Conservation (phyloP, 73 alveolate genomes). For the Blepharisma stoltei region DNA sequence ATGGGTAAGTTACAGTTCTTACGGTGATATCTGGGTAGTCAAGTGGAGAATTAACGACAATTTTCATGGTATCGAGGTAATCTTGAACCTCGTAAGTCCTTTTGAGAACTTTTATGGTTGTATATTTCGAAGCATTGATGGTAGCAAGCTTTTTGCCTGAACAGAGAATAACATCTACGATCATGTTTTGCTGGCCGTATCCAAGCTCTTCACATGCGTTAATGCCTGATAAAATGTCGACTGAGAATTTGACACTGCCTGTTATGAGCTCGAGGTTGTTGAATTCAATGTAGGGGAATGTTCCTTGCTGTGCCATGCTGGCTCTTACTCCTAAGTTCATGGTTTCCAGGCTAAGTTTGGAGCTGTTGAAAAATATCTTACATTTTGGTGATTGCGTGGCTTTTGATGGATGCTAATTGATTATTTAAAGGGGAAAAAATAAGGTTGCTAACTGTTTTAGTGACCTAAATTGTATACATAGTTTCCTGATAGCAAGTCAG, state of each 20-base stretch:
- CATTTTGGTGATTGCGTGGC: no score
- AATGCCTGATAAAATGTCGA: not conserved
- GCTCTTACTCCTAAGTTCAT: slow-evolving; percentile 7
- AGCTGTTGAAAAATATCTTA: not conserved
- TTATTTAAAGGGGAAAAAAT: no score
- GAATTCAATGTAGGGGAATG: not conserved
- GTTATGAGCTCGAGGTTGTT: not conserved
- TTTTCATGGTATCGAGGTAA: not conserved
- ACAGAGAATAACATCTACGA: slow-evolving; percentile 13
- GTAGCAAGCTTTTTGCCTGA: slow-evolving; percentile 1
- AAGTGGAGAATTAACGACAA: not conserved
- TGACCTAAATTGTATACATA: no score
- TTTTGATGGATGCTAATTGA: no score
- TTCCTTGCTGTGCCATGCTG: not conserved
- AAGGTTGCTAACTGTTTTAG: no score
- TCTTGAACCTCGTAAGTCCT: not conserved
- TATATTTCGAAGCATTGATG: slow-evolving; percentile 6
- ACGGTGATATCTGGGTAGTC: not conserved
- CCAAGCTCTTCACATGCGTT: slow-evolving; percentile 19
- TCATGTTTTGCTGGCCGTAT: not conserved
- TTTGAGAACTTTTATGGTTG: not conserved
- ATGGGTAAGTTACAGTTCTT: not conserved
- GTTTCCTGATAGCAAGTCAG: not conserved
- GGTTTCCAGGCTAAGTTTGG: not conserved
- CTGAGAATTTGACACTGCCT: not conserved